phyloP scores from a whole-genome alignment of 2,329 filamentous ascomycete species.

The Xylariaceae sp. region DNA sequence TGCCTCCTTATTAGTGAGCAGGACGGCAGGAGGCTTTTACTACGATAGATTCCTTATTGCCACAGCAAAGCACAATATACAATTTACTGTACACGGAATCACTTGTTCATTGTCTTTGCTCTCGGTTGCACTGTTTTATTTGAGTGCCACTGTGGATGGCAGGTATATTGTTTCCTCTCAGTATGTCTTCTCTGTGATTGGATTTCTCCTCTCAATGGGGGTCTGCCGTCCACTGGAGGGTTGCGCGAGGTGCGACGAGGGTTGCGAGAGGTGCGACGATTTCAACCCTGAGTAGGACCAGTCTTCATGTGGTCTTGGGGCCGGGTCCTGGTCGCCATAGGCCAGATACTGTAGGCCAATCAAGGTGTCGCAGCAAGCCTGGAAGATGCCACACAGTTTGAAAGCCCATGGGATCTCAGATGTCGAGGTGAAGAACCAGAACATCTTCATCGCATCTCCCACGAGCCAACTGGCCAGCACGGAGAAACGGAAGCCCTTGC shows the following conservation, averaged over 20 bases:
- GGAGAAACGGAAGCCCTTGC: slow-evolving; percentile 69
- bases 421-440: slow-evolving; percentile 70
- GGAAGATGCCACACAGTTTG: slow-evolving; percentile 75
- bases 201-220: slow-evolving; percentile 31
- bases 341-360: slow-evolving; percentile 68
- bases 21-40: too few species aligned
- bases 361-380: slow-evolving; percentile 67
- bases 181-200: slow-evolving; percentile 27
- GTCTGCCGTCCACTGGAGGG: slow-evolving; percentile 29
- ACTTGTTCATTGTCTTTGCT: too few species aligned
- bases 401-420: slow-evolving; percentile 69
- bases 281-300: slow-evolving; percentile 23
- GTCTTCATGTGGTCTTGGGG: slow-evolving; percentile 16
- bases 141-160: too few species aligned
- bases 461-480: slow-evolving; percentile 72
- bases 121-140: too few species aligned
- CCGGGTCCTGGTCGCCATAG: slow-evolving; percentile 49
- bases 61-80: too few species aligned
- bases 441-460: slow-evolving; percentile 81
- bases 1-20: too few species aligned
- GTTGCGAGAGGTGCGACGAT: slow-evolving; percentile 12
- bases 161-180: too few species aligned
- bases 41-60: too few species aligned
- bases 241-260: slow-evolving; percentile 11
- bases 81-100: too few species aligned